Base-by-base conservation (phyloP, 108 stramenopile genomes). In the Pseudonitzschia delicatissima region DNA sequence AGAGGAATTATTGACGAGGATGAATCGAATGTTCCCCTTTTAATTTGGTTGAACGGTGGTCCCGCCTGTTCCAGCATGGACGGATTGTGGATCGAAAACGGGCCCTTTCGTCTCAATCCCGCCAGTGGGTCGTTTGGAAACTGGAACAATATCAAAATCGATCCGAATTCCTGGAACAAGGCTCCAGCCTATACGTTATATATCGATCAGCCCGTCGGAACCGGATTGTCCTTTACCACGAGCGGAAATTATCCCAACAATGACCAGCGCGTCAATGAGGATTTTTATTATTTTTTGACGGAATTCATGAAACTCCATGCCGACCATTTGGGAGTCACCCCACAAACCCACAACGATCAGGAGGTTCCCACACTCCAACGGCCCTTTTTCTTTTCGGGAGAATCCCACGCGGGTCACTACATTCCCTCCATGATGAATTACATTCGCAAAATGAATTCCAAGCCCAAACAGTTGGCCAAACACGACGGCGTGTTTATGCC, bases 1-100 rank as follows among this genome's bases (percentile, higher is more conserved):
- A 21, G 12, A 13, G 25, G 59, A 3, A 32, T 26, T 5, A 5
- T 55, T 12, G 77, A 79, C 6, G 28, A 34, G 15, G 37, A 67
- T 21, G 45, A 49, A 15, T 18, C 39, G 20, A 61, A 67, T 26
- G 76, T 84, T 42, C 96, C 96, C 4, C 72, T 98, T 8, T 59
- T 98, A 13, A 91, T 98, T 37, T 98, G 98, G 98, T 71, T 96
- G 27, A 94, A 94, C 57, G 83, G 83, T 18, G 81, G 87, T 11
- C 93, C 94, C 32, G 98, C 95, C 21, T 98, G 98, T 62, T 85
- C 83, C 42, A 87, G 85, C 47, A 97, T 96, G 96, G 96, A 98
- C 70, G 98, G 98, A 27, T 69, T 98, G 39, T 98, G 89, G 77
- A 65, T 97, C n/a, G 98, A 98, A 68, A 93, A 97, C 73, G 98